Conservation (phyloP, 768 basidiomycete genomes). For the Podaxis mareebaensis region DNA sequence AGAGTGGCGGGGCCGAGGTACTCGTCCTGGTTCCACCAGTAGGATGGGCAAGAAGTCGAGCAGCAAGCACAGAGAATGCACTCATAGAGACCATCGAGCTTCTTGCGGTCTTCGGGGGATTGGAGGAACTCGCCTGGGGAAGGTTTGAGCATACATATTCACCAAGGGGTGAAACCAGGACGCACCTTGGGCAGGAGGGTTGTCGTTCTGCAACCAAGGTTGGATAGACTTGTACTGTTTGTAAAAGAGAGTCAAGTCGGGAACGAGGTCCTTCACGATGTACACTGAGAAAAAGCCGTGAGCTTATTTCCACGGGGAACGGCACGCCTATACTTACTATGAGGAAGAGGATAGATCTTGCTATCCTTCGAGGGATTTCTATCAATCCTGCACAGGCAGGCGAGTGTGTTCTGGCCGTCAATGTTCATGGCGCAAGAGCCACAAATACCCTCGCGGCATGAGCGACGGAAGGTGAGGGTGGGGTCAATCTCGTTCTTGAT, state of each 20-base stretch:
- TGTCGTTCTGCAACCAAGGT: slow-evolving; percentile 93
- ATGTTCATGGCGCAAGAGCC: slow-evolving; percentile 99
- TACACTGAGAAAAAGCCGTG: slow-evolving; percentile 66
- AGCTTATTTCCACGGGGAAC: background rate
- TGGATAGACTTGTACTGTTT: slow-evolving; percentile 99
- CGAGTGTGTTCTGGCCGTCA: slow-evolving; percentile 96
- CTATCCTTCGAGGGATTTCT: slow-evolving; percentile 65
- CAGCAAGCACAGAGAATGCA: slow-evolving; percentile 98
- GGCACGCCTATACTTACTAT: slow-evolving; percentile 62
- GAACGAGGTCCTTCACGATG: slow-evolving; percentile 97
- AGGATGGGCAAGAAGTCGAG: slow-evolving; percentile 95
- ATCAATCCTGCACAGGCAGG: slow-evolving; percentile 95
- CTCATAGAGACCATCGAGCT: slow-evolving; percentile 97
- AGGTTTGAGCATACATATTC: background rate
- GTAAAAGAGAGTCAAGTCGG: slow-evolving; percentile 89
- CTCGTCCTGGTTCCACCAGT: slow-evolving; percentile 99
- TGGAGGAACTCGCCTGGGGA: slow-evolving; percentile 77
- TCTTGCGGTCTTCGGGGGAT: slow-evolving; percentile 87
- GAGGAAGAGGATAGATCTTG: slow-evolving; percentile 97
- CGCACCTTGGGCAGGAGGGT: slow-evolving; percentile 70
- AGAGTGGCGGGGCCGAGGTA: slow-evolving; percentile 97
- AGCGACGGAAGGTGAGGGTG: slow-evolving; percentile 93
- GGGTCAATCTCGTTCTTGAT: slow-evolving; percentile 99
- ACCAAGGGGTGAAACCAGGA: background rate
- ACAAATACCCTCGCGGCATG: slow-evolving; percentile 94